Percentiles rank a stretch among this genome's conserved stretches.
phyloP scores from a whole-genome alignment of 169 alveolate genomes.

The Plasmodium chabaudi region DNA sequence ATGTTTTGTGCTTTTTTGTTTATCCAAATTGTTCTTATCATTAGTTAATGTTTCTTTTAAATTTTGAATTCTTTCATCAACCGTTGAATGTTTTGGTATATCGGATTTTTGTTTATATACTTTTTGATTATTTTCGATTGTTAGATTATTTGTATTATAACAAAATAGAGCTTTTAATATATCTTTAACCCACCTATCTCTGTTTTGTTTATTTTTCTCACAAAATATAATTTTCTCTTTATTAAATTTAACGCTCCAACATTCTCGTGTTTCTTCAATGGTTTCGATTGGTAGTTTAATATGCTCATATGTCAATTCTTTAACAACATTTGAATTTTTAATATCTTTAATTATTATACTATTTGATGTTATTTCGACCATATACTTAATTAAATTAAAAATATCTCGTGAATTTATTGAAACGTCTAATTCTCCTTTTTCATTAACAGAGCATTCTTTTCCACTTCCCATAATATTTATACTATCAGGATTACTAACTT shows the following conservation, averaged over 20 bases:
- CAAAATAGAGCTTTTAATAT: conserved; percentile 71
- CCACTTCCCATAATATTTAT: conserved; percentile 27
- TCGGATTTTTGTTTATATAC: conserved; percentile 8
- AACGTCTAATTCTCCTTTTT: conserved; percentile 42
- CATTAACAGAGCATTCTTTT: conserved; percentile 51
- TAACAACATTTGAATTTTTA: conserved; percentile 30
- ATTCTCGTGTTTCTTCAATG: conserved; percentile 73
- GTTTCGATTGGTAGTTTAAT: conserved; percentile 70
- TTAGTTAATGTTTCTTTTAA: conserved; percentile 7
- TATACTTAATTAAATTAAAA: conserved; percentile 47
- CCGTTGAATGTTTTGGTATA: conserved; percentile 72
- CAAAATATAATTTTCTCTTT: conserved; percentile 55
- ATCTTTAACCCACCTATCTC: conserved; percentile 65
- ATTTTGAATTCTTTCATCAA: conserved; percentile 30
- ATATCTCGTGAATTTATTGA: conserved; percentile 54
- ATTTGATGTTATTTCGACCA: conserved; percentile 51
- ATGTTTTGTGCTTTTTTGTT: conserved; percentile 12
- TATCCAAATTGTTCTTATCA: conserved; percentile 7
- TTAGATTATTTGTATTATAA: conserved; percentile 73
- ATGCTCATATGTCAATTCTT: conserved; percentile 25
- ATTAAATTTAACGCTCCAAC: conserved; percentile 47
- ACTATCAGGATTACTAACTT: conserved; percentile 11
- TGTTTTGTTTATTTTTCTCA: conserved; percentile 60
- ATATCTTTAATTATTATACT: conserved; percentile 46
- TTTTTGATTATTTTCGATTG: conserved; percentile 14